Evolutionary conservation across 805 yeast genomes (phyloP).

Genomic region (Komagataella phaffii): DNA sequence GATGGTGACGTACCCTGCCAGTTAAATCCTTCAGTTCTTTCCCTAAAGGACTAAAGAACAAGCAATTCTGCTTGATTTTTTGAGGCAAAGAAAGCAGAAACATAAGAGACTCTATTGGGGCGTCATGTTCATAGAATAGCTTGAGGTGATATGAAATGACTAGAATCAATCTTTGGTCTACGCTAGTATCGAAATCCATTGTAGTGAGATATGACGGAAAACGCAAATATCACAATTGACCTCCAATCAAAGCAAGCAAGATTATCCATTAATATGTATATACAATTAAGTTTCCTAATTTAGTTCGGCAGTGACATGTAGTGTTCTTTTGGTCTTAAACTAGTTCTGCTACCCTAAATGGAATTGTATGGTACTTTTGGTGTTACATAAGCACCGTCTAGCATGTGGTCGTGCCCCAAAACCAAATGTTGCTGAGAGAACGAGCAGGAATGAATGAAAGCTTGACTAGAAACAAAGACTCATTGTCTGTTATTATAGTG

Average conservation of each 20-base stretch:
- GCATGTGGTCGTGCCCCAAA: not conserved
- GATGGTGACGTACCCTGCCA: not conserved
- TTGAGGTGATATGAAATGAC: not conserved
- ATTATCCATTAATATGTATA: not conserved
- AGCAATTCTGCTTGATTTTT: not conserved
- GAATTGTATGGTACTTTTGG: not conserved
- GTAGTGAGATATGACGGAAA: slow-evolving; percentile 6
- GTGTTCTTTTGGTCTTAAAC: not conserved
- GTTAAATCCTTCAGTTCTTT: not conserved
- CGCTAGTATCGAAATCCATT: not conserved
- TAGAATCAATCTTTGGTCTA: not conserved
- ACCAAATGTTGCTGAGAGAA: not conserved
- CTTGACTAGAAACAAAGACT: slow-evolving; percentile 1
- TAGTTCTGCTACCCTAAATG: not conserved
- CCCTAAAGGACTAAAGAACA: not conserved
- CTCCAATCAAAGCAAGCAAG: slow-evolving; percentile 3
- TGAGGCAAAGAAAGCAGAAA: not conserved
- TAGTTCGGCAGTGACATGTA: not conserved
- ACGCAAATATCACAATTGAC: not conserved
- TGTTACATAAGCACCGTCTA: not conserved
- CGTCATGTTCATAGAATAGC: not conserved
- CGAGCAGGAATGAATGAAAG: not conserved
- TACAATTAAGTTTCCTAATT: not conserved
- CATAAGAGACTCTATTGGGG: not conserved
- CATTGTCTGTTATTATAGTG: slow-evolving; percentile 7